phyloP scores from a whole-genome alignment of 1,284 basidiomycete genomes.

The Ceratobasidium papillatum region DNA sequence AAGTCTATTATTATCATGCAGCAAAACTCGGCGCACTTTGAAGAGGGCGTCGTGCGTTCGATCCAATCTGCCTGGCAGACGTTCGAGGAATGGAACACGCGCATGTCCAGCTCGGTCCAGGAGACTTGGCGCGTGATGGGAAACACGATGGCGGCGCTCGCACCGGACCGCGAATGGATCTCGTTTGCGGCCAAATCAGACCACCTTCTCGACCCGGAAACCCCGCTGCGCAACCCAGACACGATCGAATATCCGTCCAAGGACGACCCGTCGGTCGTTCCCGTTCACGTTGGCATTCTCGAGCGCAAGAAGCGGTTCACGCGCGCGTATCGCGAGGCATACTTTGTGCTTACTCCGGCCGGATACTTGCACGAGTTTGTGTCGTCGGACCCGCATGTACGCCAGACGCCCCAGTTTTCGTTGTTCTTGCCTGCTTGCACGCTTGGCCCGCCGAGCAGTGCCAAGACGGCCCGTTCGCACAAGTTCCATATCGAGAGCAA shows the following conservation, averaged over 20 bases:
- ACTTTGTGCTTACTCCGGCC: constrained; percentile 93
- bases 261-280: constrained; percentile 88
- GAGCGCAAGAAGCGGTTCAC: constrained; percentile 99
- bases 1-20: constrained; percentile 99
- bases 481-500: constrained; percentile 98
- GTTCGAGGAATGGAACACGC: constrained; percentile 95
- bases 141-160: constrained; percentile 81
- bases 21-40: constrained; percentile 96
- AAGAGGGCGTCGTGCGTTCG: constrained; percentile 94
- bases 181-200: constrained; percentile 93
- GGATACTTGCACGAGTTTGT: constrained; percentile 95
- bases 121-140: constrained; percentile 83
- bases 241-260: constrained; percentile 91
- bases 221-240: constrained; percentile 83
- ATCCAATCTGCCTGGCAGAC: constrained; percentile 98
- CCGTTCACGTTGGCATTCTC: constrained; percentile 90
- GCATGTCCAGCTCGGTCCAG: constrained; percentile 82
- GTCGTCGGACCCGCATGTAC: constrained; percentile 76
- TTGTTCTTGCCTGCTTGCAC: constrained; percentile 97
- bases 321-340: constrained; percentile 86
- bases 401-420: constrained; percentile 80
- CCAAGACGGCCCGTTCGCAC: constrained; percentile 75
- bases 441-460: constrained; percentile 87
- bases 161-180: constrained; percentile 96
- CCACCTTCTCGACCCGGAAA: constrained; percentile 97